These are phyloP conservation scores for Gossypioides kirkii DNA, from an alignment of 345 rosid genomes.

Conservation along the genomic window DNA sequence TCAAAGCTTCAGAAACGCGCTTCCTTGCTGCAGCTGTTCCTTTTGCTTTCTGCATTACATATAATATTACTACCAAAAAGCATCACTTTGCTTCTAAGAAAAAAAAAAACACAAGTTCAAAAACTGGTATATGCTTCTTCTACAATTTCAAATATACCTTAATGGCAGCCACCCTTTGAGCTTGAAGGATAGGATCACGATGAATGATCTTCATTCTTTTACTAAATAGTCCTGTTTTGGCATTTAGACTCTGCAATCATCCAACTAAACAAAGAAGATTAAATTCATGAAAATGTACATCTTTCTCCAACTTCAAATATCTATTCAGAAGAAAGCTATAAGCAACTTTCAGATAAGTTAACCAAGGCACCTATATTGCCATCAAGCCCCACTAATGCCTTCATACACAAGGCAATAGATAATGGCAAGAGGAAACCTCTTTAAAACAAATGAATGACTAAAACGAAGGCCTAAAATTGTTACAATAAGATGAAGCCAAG, in stretches of 20 bases:
- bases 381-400: background rate
- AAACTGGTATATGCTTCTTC: background rate
- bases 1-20: conserved; percentile 66
- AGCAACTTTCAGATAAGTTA: background rate
- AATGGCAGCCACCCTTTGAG: conserved; percentile 87
- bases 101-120: background rate
- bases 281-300: conserved; percentile 20
- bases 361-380: background rate
- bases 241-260: conserved; percentile 81
- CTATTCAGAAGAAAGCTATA: background rate
- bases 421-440: background rate
- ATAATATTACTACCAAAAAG: background rate
- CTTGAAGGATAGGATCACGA: conserved; percentile 72
- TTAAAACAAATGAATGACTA: background rate
- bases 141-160: conserved; percentile 42
- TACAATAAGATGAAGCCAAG: background rate
- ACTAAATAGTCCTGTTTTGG: conserved; percentile 86
- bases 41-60: conserved; percentile 61
- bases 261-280: conserved; percentile 45
- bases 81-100: background rate
- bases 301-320: background rate
- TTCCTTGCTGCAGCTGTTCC: conserved; percentile 85
- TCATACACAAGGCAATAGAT: background rate
- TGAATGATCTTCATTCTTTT: conserved; percentile 91
- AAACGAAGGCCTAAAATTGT: background rate